A percentile compares a stretch with the other conserved stretches of the same genome.
Evolutionary conservation across 73 alveolate genomes (phyloP).

Genomic region (Diophrys appendiculata): DNA sequence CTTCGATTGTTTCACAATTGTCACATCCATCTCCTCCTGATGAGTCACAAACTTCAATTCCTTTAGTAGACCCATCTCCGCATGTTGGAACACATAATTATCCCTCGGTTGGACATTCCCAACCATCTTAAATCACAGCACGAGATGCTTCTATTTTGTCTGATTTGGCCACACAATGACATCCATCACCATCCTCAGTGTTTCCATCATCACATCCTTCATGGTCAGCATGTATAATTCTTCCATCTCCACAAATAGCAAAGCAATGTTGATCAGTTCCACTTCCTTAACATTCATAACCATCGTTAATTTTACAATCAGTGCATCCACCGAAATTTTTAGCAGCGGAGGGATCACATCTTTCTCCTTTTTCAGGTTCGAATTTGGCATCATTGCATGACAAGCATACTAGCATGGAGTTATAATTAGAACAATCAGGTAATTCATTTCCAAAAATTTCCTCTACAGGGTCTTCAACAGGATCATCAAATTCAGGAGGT

Average conservation of each 20-base stretch:
- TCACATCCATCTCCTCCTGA: not conserved
- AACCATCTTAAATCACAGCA: not conserved
- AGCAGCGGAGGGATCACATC: not conserved
- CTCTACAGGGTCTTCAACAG: not conserved
- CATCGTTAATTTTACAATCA: not conserved
- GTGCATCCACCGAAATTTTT: not conserved
- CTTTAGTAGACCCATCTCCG: not conserved
- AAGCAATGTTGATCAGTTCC: not conserved
- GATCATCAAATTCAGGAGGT: not conserved
- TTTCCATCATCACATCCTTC: not conserved
- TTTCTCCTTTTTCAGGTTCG: not conserved
- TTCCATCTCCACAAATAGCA: conserved; percentile 3
- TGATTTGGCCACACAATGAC: not conserved
- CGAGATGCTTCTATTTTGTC: not conserved
- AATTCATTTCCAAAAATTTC: not conserved
- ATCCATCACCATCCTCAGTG: not conserved
- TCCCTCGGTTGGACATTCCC: not conserved
- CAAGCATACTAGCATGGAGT: not conserved
- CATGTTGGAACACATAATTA: not conserved
- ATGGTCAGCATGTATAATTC: not conserved
- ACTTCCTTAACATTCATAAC: not conserved
- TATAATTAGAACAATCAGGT: not conserved
- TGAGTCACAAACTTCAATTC: not conserved
- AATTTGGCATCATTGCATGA: not conserved
- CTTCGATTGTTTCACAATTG: not conserved